These are phyloP conservation scores for Madurella mycetomatis DNA, from an alignment of 2,329 filamentous ascomycete species.

Conservation along the genomic window DNA sequence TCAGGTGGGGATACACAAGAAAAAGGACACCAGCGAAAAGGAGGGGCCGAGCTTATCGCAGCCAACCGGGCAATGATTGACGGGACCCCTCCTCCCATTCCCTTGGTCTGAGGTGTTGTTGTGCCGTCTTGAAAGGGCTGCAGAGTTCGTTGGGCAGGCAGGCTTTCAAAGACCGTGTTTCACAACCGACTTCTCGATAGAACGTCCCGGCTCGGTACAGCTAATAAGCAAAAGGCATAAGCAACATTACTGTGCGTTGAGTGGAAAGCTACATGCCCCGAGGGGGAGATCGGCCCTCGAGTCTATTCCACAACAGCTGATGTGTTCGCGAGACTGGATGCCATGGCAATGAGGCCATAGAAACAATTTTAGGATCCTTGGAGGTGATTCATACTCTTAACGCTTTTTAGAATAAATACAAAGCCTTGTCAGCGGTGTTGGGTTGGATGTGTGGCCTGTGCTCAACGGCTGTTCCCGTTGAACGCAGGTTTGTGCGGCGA, in stretches of 20 bases:
- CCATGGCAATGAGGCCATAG: too few relatives aligned
- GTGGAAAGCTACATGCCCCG: too few relatives aligned
- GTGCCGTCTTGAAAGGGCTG: neutral
- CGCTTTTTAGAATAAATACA: neutral
- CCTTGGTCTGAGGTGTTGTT: neutral
- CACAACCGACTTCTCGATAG: too few relatives aligned
- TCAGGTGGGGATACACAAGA: neutral
- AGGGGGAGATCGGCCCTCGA: too few relatives aligned
- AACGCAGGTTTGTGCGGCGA: neutral
- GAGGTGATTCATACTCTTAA: too few relatives aligned
- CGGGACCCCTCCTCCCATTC: conserved; percentile 8
- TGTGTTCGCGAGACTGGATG: too few relatives aligned
- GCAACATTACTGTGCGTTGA: too few relatives aligned
- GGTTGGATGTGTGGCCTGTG: neutral
- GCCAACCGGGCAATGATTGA: conserved; percentile 18
- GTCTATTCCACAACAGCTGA: too few relatives aligned
- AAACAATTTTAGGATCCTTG: too few relatives aligned
- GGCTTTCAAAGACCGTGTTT: neutral
- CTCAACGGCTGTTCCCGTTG: neutral
- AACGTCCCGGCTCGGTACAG: too few relatives aligned
- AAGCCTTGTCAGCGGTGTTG: neutral
- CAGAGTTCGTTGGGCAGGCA: neutral
- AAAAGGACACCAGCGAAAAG: conserved; percentile 1
- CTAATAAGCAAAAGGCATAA: too few relatives aligned
- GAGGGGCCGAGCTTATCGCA: conserved; percentile 22